Base-by-base conservation (phyloP, 768 basidiomycete species). In the Mycena rebaudengoi region DNA sequence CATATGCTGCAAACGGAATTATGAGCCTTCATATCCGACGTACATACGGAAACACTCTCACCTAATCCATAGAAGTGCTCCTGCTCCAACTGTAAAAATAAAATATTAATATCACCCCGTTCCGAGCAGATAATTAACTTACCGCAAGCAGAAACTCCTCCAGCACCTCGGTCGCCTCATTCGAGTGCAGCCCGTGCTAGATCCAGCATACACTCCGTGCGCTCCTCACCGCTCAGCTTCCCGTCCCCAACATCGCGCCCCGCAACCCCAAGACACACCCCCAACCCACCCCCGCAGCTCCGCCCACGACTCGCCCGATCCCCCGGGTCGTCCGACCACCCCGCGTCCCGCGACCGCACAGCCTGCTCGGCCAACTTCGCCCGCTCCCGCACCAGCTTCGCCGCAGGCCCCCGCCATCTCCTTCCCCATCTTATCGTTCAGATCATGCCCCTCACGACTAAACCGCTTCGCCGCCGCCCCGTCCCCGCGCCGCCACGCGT, bases 391-490 rank as follows among this genome's bases (percentile, higher is more conserved):
- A 99, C 92, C 39, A 99, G 85, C 65, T 86, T 87, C n/a, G 83
- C 82, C 2, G 98, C 98, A 6, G n/a, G 97, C 95, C 30, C 87
- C 85, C 10, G 86, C 84, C 84, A 95, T 94, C 80, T 98, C 98
- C 25, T 78, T 80, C 41, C 87, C 82, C 94, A 99, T 98, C 76
- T 93, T 92, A 41, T 87, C 88, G 71, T 99, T 99, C 62, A 98
- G 79, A 40, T 97, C 95, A 69, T 97, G 94, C 1, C 96, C 98
- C 72, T 99, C 96, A 40, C 94, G 83, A 65, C 91, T 94, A 79
- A 97, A 99, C 46, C 95, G 83, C 78, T 98, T 98, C 35, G 98
- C 98, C 0, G 93, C 91, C 0, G 96, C 95, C 3, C 97, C 97
- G 69, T 99, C 98, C 1, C 97, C 96, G 2, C 95, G 85, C 56